phyloP scores from a whole-genome alignment of 306 rosid genomes.

The Quercus engelmannii region DNA sequence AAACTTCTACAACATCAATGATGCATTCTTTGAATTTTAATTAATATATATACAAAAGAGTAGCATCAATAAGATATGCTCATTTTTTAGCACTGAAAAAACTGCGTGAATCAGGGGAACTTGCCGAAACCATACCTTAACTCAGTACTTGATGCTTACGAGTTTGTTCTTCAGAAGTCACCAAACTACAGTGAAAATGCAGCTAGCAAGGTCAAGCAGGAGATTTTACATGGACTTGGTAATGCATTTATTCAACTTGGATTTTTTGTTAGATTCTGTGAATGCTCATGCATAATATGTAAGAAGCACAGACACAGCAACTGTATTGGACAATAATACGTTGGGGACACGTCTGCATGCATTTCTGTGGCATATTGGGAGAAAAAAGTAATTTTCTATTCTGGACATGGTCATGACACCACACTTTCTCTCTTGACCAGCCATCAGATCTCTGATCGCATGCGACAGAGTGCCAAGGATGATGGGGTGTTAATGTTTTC shows the following conservation, averaged over 20 bases:
- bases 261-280: not conserved
- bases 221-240: constrained; percentile 92
- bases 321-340: too few relatives aligned
- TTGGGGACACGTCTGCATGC: too few relatives aligned
- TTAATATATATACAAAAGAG: constrained; percentile 15
- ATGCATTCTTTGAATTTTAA: constrained; percentile 11
- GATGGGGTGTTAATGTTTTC: too few relatives aligned
- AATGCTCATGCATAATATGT: not conserved
- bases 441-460: too few relatives aligned
- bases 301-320: too few relatives aligned
- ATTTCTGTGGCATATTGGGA: too few relatives aligned
- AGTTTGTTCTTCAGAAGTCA: constrained; percentile 70
- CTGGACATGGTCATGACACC: too few relatives aligned
- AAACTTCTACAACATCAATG: not conserved
- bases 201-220: constrained; percentile 85
- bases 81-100: constrained; percentile 30
- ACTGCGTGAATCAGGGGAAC: constrained; percentile 66
- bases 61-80: constrained; percentile 17
- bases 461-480: too few relatives aligned
- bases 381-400: too few relatives aligned
- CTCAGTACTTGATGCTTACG: constrained; percentile 76
- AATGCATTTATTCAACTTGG: constrained; percentile 39
- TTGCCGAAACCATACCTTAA: constrained; percentile 76
- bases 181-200: constrained; percentile 56
- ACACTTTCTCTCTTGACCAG: too few relatives aligned